Evolutionary conservation across 2,329 filamentous ascomycete genomes (phyloP), one percentile per base, ranked within the genome.

Genomic region (Trematosphaeria pertusa): DNA sequence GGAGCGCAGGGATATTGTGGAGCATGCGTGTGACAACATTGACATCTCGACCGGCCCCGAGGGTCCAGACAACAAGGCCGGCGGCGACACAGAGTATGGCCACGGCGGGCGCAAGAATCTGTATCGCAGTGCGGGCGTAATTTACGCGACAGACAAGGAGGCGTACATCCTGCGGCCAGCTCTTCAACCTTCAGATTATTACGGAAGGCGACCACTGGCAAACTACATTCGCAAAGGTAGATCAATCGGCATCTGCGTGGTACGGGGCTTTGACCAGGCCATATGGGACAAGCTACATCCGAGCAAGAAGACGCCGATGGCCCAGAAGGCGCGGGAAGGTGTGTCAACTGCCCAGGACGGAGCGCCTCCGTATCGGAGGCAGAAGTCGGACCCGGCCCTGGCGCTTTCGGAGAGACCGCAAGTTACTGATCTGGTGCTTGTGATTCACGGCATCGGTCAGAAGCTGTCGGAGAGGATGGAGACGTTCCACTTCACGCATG

Each of bases 401-500:
- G 90, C 73, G 73, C 80, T 65, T 75, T 83, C 58, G 79, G 90
- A 67, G 80, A 85, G 65, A 20, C 85, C 85, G 1, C 84, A 86
- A 50, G 89, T 96, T 4, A 93, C 88, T 1, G 94, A 99, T 64
- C 78, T 99, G 6, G 83, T 97, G 1, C 79, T 99, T 4, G 90
- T 97, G 8, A 89, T 94, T 33, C 94, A 99, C 64, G 94, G 94
- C 2, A 97, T 99, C 54, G 94, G 94, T 0, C 94, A 99, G 70
- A 97, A 99, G 69, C 81, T 97, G 38, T 95, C 92, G 0, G 91
- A 99, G 68, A 82, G 92, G 10, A 90, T 97, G 50, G 93, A 97
- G 71, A 96, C 91, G 60, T 99, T 92, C 62, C 91, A 97, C 70
- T 99, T 99, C 62, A 99, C 94, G 0, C 93, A 97, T 69, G 89